Percentiles rank a stretch among this genome's conserved stretches.
phyloP scores from a whole-genome alignment of 192 early-diverging fungal genomes.

The Coemansia sp. region DNA sequence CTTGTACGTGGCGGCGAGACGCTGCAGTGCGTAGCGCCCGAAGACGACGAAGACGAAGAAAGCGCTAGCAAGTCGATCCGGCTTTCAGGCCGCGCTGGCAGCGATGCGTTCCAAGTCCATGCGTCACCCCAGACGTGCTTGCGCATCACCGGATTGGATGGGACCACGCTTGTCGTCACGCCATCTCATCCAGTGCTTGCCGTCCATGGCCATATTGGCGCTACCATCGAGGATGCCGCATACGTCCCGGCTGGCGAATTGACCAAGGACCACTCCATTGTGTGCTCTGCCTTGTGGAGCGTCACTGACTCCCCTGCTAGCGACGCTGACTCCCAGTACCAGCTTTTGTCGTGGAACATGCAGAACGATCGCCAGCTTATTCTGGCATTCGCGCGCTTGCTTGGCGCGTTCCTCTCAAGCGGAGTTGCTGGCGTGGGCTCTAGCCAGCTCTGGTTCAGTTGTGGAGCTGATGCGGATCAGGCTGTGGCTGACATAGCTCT shows the following conservation, averaged over 20 bases:
- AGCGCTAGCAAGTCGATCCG: conserved; percentile 6
- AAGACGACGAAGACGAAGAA: neutral
- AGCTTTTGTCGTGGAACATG: conserved; percentile 24
- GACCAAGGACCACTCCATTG: conserved; percentile 30
- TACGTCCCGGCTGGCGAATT: conserved; percentile 45
- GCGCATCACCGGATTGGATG: conserved; percentile 39
- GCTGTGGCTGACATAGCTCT: conserved; percentile 29
- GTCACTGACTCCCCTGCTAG: conserved; percentile 21
- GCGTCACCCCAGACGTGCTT: conserved; percentile 34
- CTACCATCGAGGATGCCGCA: conserved; percentile 23
- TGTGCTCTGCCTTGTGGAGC: conserved; percentile 41
- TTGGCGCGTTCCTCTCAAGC: conserved; percentile 32
- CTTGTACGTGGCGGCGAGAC: conserved; percentile 21
- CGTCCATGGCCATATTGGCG: conserved; percentile 11
- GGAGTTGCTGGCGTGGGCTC: neutral
- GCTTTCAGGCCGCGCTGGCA: conserved; percentile 24
- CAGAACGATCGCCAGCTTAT: conserved; percentile 21
- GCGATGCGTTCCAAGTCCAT: conserved; percentile 49
- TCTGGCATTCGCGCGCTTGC: conserved; percentile 47
- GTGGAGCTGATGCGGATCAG: conserved; percentile 30
- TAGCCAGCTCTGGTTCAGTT: conserved; percentile 1
- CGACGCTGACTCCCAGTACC: conserved; percentile 15
- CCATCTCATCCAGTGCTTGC: conserved; percentile 53
- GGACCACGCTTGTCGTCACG: conserved; percentile 42
- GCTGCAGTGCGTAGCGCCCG: conserved; percentile 32